Base-by-base conservation (phyloP, 257 asterid species). In the Haberlea rhodopensis region DNA sequence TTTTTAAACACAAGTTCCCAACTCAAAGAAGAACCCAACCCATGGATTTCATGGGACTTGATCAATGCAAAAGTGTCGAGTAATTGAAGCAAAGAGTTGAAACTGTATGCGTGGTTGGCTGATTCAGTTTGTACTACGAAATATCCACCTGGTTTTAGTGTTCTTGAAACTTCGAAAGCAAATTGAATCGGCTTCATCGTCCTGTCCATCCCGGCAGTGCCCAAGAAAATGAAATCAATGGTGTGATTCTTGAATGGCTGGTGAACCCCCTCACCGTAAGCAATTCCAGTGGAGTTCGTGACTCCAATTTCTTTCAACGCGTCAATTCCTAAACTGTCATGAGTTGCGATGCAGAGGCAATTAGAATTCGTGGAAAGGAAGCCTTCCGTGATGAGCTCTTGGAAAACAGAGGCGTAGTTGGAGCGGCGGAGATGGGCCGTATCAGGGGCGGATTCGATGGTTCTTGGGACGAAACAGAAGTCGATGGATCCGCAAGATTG, bases 231-330 rank as follows among this genome's bases (percentile, higher is more conserved):
- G 43, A 87, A 84, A 75, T 80, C 85, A 10, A 87, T 84, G 3
- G 71, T 61, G 29, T 69, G 15, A 7, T 76, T 74, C 15, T 55
- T 49, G 71, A 81, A 84, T 11, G 78, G 79, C 53, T 73, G 76
- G 1, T 60, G 65, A 16, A 40, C 59, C 9, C 53, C 58, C 2
- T 31, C 19, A 9, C 78, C 79, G 53, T 57, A 32, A 29, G 78
- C 81, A 49, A 82, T 64, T 2, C 80, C 84, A 48, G 75, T 48
- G 22, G 88, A 72, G 27, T 82, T 57, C 3, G 58, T 13, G 19
- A 81, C 82, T 15, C 91, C 89, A 25, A 82, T 63, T 55, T 80
- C 73, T 64, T 68, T 66, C 82, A 87, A 71, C 0, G 91, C 87
- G 18, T 34, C 48, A 11, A 77, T 69, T 71, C 77, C 87, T 37